Base-by-base conservation (phyloP, 768 basidiomycete species). In the Boletus tomentosulus region DNA sequence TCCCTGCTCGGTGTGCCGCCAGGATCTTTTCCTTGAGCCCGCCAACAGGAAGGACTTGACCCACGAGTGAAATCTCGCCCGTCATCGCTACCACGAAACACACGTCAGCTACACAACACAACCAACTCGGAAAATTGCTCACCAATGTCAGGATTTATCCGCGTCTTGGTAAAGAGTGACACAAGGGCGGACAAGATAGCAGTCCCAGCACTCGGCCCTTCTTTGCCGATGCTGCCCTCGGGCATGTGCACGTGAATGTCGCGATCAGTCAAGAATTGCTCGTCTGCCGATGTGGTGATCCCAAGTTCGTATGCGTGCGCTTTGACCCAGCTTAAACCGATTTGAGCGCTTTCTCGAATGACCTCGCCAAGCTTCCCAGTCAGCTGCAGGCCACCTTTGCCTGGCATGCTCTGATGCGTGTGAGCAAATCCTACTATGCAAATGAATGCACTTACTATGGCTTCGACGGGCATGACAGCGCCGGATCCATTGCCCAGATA, bases 321-420 rank as follows among this genome's bases (percentile, higher is more conserved):
- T 68, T 94, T 95, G 38, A 96, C 88, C 88, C 91, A 98, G 65
- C 88, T 89, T 56, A 98, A 72, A 4, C 88, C 92, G 58, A 99
- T 97, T 68, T 97, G 92, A 1, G 95, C 94, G 57, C 89, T 92
- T 73, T 98, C 97, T 35, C 92, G 82, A 68, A 99, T 98, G 56
- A 98, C 97, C 63, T 99, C 97, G 42, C 96, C 96, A 4, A 99
- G 86, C 73, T 98, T 98, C 37, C 97, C 97, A 0, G 97, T 98
- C 8, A 98, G 74, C 61, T 94, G 93, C 2, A 99, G 76, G 15
- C 79, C 80, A 12, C 96, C 96, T 68, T 96, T 96, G 3, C 97
- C 97, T 25, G 96, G 95, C 93, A 97, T 98, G 48, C 85, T 85
- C 92, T 94, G 3, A 11, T 10, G 10, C 15, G 4, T 6, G 37